Evolutionary conservation across 768 basidiomycete species (phyloP).

Genomic region (Megacollybia marginata): DNA sequence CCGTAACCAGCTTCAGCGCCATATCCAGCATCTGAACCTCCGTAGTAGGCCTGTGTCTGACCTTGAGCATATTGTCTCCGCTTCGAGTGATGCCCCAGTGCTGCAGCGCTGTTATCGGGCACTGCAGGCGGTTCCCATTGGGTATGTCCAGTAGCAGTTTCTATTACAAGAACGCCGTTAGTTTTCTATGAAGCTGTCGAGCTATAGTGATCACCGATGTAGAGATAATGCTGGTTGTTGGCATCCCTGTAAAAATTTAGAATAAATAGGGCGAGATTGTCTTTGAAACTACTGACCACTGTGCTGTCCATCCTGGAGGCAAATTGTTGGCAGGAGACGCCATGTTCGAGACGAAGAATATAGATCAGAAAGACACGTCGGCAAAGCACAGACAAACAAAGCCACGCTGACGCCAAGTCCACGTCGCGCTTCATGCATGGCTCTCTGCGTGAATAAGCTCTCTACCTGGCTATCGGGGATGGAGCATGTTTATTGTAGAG

Average conservation of each 20-base stretch:
- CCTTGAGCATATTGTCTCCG: constrained; percentile 93
- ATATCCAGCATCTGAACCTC: constrained; percentile 28
- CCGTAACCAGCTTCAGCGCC: constrained; percentile 38
- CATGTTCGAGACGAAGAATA: constrained; percentile 20
- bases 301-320: constrained; percentile 88
- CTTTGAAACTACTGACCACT: constrained; percentile 63
- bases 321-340: constrained; percentile 56
- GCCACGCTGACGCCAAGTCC: no score
- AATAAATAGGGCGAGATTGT: not conserved
- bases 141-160: constrained; percentile 72
- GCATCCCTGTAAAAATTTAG: constrained; percentile 54
- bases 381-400: no score
- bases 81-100: constrained; percentile 42
- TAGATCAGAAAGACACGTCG: no score
- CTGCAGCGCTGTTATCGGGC: constrained; percentile 35
- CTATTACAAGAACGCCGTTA: constrained; percentile 32
- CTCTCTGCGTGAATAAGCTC: no score
- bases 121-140: constrained; percentile 70
- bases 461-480: no score
- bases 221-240: constrained; percentile 75
- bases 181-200: constrained; percentile 3
- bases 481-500: no score
- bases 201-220: constrained; percentile 61
- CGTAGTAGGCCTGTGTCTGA: constrained; percentile 87
- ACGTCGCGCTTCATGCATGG: no score